phyloP scores from a whole-genome alignment of 371 early-diverging fungal genomes.

The Syncephalastrum racemosum region DNA sequence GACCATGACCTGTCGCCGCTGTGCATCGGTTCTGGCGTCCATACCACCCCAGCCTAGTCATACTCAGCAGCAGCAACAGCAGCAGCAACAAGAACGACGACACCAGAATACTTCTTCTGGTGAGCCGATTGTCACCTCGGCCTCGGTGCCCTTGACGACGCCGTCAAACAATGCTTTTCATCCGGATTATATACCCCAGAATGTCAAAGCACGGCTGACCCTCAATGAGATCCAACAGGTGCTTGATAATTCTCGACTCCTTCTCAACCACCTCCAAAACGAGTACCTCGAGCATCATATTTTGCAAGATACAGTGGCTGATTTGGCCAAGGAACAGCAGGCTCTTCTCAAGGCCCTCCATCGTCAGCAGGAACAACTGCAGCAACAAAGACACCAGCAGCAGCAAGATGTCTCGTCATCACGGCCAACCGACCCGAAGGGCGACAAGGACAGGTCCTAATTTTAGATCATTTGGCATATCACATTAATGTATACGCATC shows the following conservation, averaged over 20 bases:
- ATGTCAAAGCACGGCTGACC: constrained; percentile 32
- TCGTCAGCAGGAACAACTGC: constrained; percentile 3
- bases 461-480: no score
- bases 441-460: no score
- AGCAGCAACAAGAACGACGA: not conserved
- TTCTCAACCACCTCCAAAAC: constrained; percentile 27
- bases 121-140: constrained; percentile 32
- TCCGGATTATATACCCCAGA: constrained; percentile 38
- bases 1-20: constrained; percentile 4
- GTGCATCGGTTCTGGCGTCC: constrained; percentile 21
- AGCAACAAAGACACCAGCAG: no score
- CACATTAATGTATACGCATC: no score
- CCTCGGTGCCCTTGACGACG: constrained; percentile 36
- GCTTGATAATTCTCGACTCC: constrained; percentile 27
- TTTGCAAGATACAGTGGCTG: constrained; percentile 16
- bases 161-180: constrained; percentile 47
- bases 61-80: not conserved
- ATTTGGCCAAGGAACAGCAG: constrained; percentile 24
- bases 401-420: no score
- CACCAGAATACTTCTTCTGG: not conserved
- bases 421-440: no score
- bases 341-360: constrained; percentile 18
- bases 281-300: constrained; percentile 19
- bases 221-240: constrained; percentile 32
- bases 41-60: constrained; percentile 16